A percentile compares a stretch with the other conserved stretches of the same genome.
Conservation (phyloP, 169 alveolate genomes). For the Condylostoma magnum region DNA sequence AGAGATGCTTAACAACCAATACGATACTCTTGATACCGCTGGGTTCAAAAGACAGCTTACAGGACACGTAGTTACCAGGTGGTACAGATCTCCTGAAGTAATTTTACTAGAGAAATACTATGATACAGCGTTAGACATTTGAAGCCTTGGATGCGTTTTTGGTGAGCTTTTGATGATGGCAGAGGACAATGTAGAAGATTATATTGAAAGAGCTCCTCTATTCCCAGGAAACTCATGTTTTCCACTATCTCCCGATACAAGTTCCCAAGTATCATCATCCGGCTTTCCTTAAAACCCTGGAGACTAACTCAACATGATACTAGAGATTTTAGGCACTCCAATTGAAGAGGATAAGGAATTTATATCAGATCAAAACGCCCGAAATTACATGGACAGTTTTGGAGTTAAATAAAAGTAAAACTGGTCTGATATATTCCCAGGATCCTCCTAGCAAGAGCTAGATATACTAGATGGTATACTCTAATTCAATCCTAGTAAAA, state of each 20-base stretch:
- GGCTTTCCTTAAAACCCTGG: constrained; percentile 81
- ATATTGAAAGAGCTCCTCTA: constrained; percentile 94
- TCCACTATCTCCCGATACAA: constrained; percentile 94
- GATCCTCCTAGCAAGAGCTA: constrained; percentile 74
- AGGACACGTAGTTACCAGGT: constrained; percentile 98
- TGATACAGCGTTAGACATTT: constrained; percentile 97
- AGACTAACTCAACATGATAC: constrained; percentile 95
- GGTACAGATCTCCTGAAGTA: constrained; percentile 99
- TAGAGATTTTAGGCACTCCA: constrained; percentile 97
- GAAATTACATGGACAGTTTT: constrained; percentile 60
- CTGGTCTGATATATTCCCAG: constrained; percentile 66
- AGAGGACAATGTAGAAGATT: constrained; percentile 90
- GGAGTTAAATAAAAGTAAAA: constrained; percentile 48
- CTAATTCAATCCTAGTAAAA: constrained; percentile 90
- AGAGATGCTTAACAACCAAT: constrained; percentile 2
- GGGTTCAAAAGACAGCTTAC: constrained; percentile 91
- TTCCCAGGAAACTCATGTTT: constrained; percentile 97
- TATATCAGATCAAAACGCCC: constrained; percentile 68
- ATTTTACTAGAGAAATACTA: constrained; percentile 95
- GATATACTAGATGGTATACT: constrained; percentile 91
- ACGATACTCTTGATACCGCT: not conserved
- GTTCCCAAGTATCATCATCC: constrained; percentile 71
- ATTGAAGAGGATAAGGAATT: constrained; percentile 87
- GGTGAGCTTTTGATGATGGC: constrained; percentile 95
- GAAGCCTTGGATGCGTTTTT: constrained; percentile 97